phyloP scores from a whole-genome alignment of 352 stramenopile genomes.

The Phytophthora citricola region DNA sequence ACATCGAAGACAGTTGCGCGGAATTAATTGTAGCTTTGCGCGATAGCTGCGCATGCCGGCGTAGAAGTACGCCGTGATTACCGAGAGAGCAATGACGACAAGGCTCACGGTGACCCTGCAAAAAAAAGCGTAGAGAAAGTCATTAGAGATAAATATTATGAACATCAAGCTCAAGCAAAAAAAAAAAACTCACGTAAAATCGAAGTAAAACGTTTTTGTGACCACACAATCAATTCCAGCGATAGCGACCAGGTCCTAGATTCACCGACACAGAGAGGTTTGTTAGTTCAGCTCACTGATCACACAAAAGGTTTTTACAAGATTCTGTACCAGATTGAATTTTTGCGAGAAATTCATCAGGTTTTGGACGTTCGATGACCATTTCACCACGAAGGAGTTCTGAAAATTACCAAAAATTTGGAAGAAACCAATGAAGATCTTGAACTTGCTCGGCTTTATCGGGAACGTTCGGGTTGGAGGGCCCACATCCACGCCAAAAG shows the following conservation, averaged over 20 bases:
- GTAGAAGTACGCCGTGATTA: conserved; percentile 73
- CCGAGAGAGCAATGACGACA: conserved; percentile 46
- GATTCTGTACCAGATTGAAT: conserved; percentile 68
- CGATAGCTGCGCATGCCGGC: conserved; percentile 71
- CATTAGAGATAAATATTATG: background rate
- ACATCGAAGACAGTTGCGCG: conserved; percentile 72
- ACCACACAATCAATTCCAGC: conserved; percentile 79
- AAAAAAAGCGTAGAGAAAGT: background rate
- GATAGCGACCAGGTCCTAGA: conserved; percentile 73
- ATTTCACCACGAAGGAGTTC: conserved; percentile 72
- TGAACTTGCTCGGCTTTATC: conserved; percentile 75
- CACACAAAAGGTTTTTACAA: background rate
- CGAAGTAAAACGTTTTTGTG: conserved; percentile 79
- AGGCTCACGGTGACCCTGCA: conserved; percentile 61
- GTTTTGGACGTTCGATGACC: conserved; percentile 57
- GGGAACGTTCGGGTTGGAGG: conserved; percentile 50
- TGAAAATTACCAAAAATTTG: conserved; percentile 86
- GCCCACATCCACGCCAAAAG: conserved; percentile 65
- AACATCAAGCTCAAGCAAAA: background rate
- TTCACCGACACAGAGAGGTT: background rate
- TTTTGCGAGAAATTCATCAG: conserved; percentile 74
- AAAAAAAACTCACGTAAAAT: conserved; percentile 61
- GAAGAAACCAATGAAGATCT: conserved; percentile 85
- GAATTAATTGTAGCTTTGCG: conserved; percentile 69
- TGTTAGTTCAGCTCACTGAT: background rate